Evolutionary conservation across 1,139 yeast genomes (phyloP), one percentile per base, ranked within the genome.

Genomic region (Diutina rugosa): DNA sequence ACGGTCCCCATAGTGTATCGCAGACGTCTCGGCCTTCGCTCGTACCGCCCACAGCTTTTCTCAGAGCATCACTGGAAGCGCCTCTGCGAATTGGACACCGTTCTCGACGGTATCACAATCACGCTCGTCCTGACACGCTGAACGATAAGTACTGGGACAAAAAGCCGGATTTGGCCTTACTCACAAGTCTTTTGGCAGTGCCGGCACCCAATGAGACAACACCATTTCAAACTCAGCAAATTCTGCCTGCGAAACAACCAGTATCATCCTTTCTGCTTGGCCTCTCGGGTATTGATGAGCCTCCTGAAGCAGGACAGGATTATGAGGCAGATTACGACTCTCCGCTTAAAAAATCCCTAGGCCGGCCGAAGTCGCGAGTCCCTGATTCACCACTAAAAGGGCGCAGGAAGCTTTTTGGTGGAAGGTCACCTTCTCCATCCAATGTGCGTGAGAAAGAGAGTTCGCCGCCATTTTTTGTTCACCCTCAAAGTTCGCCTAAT

Each of bases 241-340:
- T 35, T 35, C 51, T 47, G 51, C 51, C 51, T 3, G 9, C 6
- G 14, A 28, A 29, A 29, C 32, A 5, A 8, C 29, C n/a, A 4
- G 35, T 14, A 2, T 47, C 51, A 28, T 47, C 38, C 14, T 47
- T 47, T 47, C 51, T 47, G 38, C 30, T 47, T 30, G 51, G 51
- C 7, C 38, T 14, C 6, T 14, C 51, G 6, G 38, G 21, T 14
- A 9, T 29, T 9, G 51, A 47, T 47, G n/a, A 21, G n/a, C 41
- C 41, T 8, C n/a, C 30, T 26, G 38, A 47, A 9, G 18, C 16
- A 4, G 51, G 51, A 6, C 14, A 8, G 3, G 53, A 49, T 32
- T 49, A 49, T 32, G 53, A 49, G 21, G 53, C 41, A 14, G 53
- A 49, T 32, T 32, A 49, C n/a, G 53, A 49, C 44, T 49, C 53